Evolutionary conservation across 2,329 filamentous ascomycete genomes (phyloP), one percentile per base, ranked within the genome.

Genomic region (Didymosphaeria variabile): DNA sequence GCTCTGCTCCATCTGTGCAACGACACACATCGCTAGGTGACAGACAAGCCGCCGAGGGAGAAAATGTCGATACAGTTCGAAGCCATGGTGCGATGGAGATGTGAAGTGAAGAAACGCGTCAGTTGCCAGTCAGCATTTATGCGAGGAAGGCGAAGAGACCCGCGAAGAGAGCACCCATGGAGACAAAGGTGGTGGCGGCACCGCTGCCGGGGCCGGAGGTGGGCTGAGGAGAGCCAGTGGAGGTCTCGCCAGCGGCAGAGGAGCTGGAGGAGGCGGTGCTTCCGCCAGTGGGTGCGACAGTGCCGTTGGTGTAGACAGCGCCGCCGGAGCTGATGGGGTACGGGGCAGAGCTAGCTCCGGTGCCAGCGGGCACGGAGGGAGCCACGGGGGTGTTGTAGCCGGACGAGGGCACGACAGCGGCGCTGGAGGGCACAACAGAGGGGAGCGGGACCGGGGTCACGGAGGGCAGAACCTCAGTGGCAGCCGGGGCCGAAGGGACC

Each of bases 291-390:
- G 52, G 52, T 12, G 26, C 38, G 17, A 32, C 38, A 13, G 52
- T 31, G 52, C 23, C 21, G 26, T 45, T 45, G 52, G 34, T 38
- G 52, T 44, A 55, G 52, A 44, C 29, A 21, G 52, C 34, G 13
- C 26, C 36, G 26, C 26, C 36, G 26, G 21, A 44, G 26, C 38
- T 45, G 52, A 44, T 45, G 38, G 52, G 52, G 52, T 55, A 55
- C 2, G 52, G 38, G 8, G 51, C 40, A 5, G 44, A 40, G 38
- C 17, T 26, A 36, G 50, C 45, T 42, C 23, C 51, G 7, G 36
- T 45, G 8, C 50, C 50, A 53, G 57, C 57, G 26, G 63, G 61
- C 13, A 55, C 50, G 8, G 63, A 57, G 19, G 58, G 58, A 46
- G 53, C 60, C 23, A 44, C 50, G 19, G 50, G 50, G 7, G 34